phyloP scores from a whole-genome alignment of 768 basidiomycete species.

The Suillus subluteus region DNA sequence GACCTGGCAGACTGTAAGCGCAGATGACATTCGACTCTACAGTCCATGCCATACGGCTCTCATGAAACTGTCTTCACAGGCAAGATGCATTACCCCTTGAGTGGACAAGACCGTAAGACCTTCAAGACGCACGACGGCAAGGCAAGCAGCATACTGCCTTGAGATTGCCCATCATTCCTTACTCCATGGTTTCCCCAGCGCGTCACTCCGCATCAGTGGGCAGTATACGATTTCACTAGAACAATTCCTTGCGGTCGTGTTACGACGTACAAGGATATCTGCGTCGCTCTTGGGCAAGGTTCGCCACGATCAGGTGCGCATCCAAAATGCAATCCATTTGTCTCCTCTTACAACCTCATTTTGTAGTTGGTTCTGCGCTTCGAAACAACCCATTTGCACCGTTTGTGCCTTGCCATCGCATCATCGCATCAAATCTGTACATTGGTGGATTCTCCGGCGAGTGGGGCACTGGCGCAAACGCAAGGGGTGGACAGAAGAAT shows the following conservation, averaged over 20 bases:
- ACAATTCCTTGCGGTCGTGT: constrained; percentile 56
- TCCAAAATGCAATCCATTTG: neutral
- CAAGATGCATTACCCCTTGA: constrained; percentile 19
- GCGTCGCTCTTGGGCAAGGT: constrained; percentile 50
- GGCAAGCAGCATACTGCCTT: constrained; percentile 21
- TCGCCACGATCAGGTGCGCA: constrained; percentile 67
- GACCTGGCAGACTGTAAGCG: constrained; percentile 13
- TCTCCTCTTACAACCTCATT: neutral
- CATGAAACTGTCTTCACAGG: constrained; percentile 10
- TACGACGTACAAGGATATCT: constrained; percentile 60
- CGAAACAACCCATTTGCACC: constrained; percentile 71
- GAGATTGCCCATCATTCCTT: neutral
- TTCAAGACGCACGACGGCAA: constrained; percentile 35
- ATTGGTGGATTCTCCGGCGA: constrained; percentile 69
- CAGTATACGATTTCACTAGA: constrained; percentile 56
- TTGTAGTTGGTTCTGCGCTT: constrained; percentile 64
- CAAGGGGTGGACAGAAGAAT: constrained; percentile 12
- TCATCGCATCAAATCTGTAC: constrained; percentile 62
- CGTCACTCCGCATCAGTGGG: constrained; percentile 59
- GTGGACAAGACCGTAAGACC: constrained; percentile 17
- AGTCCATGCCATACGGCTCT: no score
- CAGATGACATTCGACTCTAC: neutral
- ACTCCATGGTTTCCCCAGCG: constrained; percentile 42
- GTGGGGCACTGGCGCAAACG: constrained; percentile 51
- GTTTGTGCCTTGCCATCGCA: constrained; percentile 69